Evolutionary conservation across 1,139 yeast species (phyloP), one percentile per base, ranked within the genome.

Genomic region (Arxiozyma heterogenica): DNA sequence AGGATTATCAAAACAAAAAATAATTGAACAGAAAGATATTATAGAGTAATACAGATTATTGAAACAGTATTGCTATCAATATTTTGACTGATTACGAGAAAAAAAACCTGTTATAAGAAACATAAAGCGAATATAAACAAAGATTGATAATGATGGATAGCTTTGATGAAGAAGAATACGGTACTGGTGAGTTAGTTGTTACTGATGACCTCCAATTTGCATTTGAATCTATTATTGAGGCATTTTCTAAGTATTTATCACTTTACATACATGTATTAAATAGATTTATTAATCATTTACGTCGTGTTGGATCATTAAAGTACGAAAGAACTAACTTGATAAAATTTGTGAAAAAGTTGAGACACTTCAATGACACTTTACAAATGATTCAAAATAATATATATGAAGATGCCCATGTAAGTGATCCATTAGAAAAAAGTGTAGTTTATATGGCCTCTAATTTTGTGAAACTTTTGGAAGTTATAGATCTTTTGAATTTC

Each of bases 271-370:
- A 65, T 51, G 51, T 65, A 23, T 52, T 68, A 54, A 68, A 68
- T 55, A 65, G 62, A 51, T 64, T 63, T 52, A 68, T 68, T 47
- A 62, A 66, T 20, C 59, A 63, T 49, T 55, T 67, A 44, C 64
- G 70, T 41, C 61, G 64, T 39, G 68, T 63, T 18, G 58, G 66
- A 4, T 56, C 69, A 22, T 50, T 68, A 44, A 61, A 65, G 43
- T 65, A 64, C 51, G 71, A 68, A 52, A 61, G 72, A 54, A 62
- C 67, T n/a, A 59, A 64, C 15, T 54, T 68, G 56, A 68, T 68
- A 51, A 68, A 68, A 54, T 65, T 59, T 51, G 71, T 68, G 18
- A 68, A 68, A 58, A 68, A 68, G 53, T 50, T 68, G 43, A 59
- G 72, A 52, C 68, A 64, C 48, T 61, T 64, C 52, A 66, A 66